A percentile compares a stretch with the other conserved stretches of the same genome.
phyloP scores from a whole-genome alignment of 345 rosid genomes.

The Eucalyptus marginata region DNA sequence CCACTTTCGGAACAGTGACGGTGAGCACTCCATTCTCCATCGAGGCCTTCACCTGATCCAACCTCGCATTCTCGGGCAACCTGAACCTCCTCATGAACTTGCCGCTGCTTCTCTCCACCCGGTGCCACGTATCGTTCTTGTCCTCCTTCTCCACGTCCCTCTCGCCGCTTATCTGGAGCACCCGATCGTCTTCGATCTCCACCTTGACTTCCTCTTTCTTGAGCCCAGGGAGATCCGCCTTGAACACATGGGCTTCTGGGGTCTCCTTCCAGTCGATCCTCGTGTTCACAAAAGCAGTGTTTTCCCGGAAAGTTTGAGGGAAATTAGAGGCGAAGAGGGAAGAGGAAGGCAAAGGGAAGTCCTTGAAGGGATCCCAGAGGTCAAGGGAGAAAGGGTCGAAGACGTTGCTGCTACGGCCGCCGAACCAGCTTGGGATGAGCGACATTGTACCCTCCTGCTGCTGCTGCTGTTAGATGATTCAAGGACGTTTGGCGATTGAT shows the following conservation, averaged over 20 bases:
- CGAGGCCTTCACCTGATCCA: slow-evolving; percentile 1
- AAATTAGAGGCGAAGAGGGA: background rate
- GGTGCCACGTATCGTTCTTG: slow-evolving; percentile 10
- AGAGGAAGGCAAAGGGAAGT: background rate
- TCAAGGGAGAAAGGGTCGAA: slow-evolving; percentile 13
- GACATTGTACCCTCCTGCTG: background rate
- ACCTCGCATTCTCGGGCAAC: slow-evolving; percentile 2
- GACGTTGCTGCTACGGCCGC: background rate
- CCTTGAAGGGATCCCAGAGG: slow-evolving; percentile 6
- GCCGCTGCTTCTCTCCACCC: slow-evolving; percentile 8
- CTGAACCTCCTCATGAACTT: slow-evolving; percentile 11
- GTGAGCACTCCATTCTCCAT: slow-evolving; percentile 12
- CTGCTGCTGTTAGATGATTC: background rate
- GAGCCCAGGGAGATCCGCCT: slow-evolving; percentile 9
- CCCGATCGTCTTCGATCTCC: slow-evolving; percentile 5
- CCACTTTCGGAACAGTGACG: slow-evolving; percentile 2
- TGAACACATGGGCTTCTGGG: slow-evolving; percentile 7
- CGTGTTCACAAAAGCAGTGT: background rate
- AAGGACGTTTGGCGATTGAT: background rate
- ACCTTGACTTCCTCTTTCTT: slow-evolving; percentile 12
- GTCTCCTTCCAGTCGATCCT: slow-evolving; percentile 11
- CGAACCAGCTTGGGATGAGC: slow-evolving; percentile 1
- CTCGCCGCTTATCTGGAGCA: slow-evolving; percentile 10
- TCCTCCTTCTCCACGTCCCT: slow-evolving; percentile 6
- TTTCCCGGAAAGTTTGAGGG: background rate